Evolutionary conservation across 306 rosid species (phyloP).

Genomic region (Sicyos edulis): DNA sequence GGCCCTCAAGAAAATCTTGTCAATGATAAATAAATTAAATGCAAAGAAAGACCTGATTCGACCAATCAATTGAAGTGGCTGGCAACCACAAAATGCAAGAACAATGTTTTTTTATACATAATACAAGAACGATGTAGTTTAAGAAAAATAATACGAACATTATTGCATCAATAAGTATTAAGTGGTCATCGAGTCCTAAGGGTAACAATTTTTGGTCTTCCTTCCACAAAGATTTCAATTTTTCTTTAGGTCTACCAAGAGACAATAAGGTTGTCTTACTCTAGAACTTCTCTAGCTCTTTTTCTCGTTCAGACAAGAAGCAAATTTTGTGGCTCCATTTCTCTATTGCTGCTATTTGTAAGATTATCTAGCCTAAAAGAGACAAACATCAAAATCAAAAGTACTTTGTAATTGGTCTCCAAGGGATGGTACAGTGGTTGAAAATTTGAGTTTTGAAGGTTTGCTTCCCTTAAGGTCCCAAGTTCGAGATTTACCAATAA

Average conservation of each 20-base stretch:
- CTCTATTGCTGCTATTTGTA: not conserved
- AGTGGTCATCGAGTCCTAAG: not conserved
- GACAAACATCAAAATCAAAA: not conserved
- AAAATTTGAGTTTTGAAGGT: too few species aligned
- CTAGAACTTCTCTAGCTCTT: not conserved
- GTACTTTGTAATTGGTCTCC: not conserved
- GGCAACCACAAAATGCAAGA: conserved; percentile 7
- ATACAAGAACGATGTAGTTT: conserved; percentile 10
- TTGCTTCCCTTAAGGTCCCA: too few species aligned
- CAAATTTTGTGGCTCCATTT: not conserved
- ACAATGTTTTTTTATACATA: not conserved
- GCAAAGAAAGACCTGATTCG: not conserved
- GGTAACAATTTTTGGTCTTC: not conserved
- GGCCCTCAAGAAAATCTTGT: conserved; percentile 18
- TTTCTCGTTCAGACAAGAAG: not conserved
- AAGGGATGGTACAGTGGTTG: too few species aligned
- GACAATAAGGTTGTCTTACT: not conserved
- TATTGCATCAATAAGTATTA: not conserved
- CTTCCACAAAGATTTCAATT: not conserved
- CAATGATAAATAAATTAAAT: not conserved
- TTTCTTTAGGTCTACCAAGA: not conserved
- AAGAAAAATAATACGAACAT: not conserved
- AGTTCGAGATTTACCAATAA: too few species aligned
- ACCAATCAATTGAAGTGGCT: not conserved
- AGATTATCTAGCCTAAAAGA: not conserved